Evolutionary conservation across 805 yeast species (phyloP).

Genomic region (Starmerella stellata): DNA sequence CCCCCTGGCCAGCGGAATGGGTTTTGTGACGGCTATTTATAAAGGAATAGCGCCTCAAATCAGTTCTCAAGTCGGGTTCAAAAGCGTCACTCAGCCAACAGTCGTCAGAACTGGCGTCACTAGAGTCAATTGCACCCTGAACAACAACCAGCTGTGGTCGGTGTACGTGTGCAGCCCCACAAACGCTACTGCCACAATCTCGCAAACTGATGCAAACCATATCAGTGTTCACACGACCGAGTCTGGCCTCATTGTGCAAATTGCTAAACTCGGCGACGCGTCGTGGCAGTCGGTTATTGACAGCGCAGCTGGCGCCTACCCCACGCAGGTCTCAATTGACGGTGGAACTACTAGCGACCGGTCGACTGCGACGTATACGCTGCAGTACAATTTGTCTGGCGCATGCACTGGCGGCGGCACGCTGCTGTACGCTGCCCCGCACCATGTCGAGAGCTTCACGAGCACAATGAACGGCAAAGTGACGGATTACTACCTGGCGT

Average conservation of each 20-base stretch:
- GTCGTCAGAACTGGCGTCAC: slow-evolving; percentile 18
- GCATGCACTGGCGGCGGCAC: slow-evolving; percentile 28
- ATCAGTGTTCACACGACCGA: slow-evolving; percentile 32
- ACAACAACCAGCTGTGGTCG: slow-evolving; percentile 32
- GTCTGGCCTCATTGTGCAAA: slow-evolving; percentile 16
- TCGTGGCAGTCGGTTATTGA: slow-evolving; percentile 32
- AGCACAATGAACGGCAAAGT: slow-evolving; percentile 21
- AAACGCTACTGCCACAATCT: slow-evolving; percentile 22
- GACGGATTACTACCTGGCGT: slow-evolving; percentile 25
- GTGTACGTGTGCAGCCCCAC: slow-evolving; percentile 30
- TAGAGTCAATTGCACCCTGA: slow-evolving; percentile 27
- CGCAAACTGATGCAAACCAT: slow-evolving; percentile 24
- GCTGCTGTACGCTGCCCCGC: slow-evolving; percentile 50
- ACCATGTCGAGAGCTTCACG: slow-evolving; percentile 35
- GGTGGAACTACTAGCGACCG: slow-evolving; percentile 30
- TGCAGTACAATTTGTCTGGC: slow-evolving; percentile 36
- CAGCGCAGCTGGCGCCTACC: slow-evolving; percentile 52
- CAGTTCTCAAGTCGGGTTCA: slow-evolving; percentile 31
- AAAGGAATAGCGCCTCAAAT: slow-evolving; percentile 33
- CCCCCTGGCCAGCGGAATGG: slow-evolving; percentile 69
- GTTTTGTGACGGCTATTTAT: slow-evolving; percentile 52
- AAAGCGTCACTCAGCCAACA: slow-evolving; percentile 24
- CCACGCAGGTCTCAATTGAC: slow-evolving; percentile 30
- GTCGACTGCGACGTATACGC: slow-evolving; percentile 29
- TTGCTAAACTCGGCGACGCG: slow-evolving; percentile 25